These are phyloP conservation scores for Calophaca sinica DNA, from an alignment of 306 rosid species.

Conservation along the genomic window DNA sequence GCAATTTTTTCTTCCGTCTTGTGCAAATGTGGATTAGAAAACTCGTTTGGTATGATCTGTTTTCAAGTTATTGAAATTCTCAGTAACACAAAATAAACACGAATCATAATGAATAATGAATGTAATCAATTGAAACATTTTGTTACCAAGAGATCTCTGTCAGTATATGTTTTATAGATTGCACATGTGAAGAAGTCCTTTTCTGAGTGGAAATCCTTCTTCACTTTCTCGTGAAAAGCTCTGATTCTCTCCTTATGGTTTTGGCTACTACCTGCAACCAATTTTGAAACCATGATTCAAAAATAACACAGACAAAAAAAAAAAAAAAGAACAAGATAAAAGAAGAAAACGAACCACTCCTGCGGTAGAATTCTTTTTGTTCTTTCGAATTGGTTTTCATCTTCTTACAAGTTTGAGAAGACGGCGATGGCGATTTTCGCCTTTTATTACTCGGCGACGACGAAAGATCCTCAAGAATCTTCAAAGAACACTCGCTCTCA, in stretches of 20 bases:
- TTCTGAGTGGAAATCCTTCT: neutral
- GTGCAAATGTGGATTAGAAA: neutral
- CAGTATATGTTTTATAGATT: neutral
- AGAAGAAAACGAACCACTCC: neutral
- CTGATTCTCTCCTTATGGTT: too few species aligned
- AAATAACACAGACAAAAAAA: too few species aligned
- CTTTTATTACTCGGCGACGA: neutral
- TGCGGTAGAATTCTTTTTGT: neutral
- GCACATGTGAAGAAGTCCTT: neutral
- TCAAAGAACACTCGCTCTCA: neutral
- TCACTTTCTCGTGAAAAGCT: neutral
- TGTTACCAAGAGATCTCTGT: conserved; percentile 43
- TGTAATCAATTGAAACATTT: neutral
- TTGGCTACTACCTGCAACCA: neutral
- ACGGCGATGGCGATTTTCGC: neutral
- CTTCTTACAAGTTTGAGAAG: neutral
- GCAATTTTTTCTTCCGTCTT: neutral
- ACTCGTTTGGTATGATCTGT: conserved; percentile 22
- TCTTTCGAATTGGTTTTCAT: neutral
- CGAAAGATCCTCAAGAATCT: neutral
- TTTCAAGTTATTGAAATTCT: neutral
- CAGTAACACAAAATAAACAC: too few species aligned
- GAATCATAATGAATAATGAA: neutral
- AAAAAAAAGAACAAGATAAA: neutral
- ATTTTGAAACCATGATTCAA: neutral